Evolutionary conservation across 441 rosid genomes (phyloP), one percentile per base, ranked within the genome.

Genomic region (Bocquillonia castaneifolia): DNA sequence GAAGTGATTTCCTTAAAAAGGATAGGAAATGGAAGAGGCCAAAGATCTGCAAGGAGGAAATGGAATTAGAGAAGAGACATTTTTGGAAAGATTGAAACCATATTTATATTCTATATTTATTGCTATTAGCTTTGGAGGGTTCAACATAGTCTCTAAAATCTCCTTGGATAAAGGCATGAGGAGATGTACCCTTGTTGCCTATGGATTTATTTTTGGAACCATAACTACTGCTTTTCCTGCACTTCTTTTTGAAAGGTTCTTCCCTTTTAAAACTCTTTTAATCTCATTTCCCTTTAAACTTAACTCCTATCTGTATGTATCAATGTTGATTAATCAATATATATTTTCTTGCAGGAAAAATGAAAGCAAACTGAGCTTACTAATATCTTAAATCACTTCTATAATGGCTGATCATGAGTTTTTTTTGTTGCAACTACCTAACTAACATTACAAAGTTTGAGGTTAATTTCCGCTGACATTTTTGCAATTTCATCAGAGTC

Each of bases 161-260:
- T 44, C 8, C 2, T 62, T 62, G 29, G 66, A 62, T 1, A 28
- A 62, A 44, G 66, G 66, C 22, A 61, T 61, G 40, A 63, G 66
- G 28, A 31, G 25, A 20, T 63, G 45, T 63, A 54, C 45, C 29
- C 66, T 63, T 28, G 23, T 28, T 2, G 53, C 6, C 15, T 63
- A 63, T 45, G 66, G 23, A 9, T 26, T 1, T 45, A 54, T 17
- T 45, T 6, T 63, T 42, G 66, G 54, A 28, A 28, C 66, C 45
- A 10, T 14, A 8, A 26, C 53, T 44, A 18, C 66, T 17, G 25
- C 66, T 9, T 2, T 45, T 25, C 66, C 47, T 7, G 66, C 54
- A 3, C 54, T 47, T 15, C 39, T 63, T 9, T 47, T 47, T 17
- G 66, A 63, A 47, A 45, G 55, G 66, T 63, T 29, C 6, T 28